Conservation (phyloP, 345 rosid genomes). For the rapeseed (Brassica napus) region DNA sequence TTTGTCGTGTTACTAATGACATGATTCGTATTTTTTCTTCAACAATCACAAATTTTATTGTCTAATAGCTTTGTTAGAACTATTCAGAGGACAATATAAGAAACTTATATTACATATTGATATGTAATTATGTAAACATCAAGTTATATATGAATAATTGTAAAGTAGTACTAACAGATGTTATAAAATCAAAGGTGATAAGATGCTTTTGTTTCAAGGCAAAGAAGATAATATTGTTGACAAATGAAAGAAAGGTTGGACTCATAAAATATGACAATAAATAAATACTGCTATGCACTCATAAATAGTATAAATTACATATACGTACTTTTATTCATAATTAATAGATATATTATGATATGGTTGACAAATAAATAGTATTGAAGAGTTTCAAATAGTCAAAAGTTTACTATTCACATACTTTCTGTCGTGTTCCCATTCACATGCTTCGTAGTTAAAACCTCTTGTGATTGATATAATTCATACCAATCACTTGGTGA, state of each 20-base stretch:
- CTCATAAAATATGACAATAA: background rate
- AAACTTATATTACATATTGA: background rate
- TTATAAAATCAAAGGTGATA: constrained; percentile 2
- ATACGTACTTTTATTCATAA: too few species aligned
- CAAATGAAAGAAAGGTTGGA: background rate
- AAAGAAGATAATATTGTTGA: constrained; percentile 13
- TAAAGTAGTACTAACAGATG: background rate
- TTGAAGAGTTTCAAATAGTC: constrained; percentile 14
- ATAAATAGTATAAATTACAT: too few species aligned
- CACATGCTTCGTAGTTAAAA: constrained; percentile 9
- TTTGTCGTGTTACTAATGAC: constrained; percentile 19
- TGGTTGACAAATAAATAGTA: constrained; percentile 2
- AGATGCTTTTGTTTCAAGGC: constrained; percentile 22
- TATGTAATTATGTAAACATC: background rate
- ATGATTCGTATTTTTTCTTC: background rate
- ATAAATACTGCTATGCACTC: too few species aligned
- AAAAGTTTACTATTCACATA: constrained; percentile 16
- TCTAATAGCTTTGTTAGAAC: background rate
- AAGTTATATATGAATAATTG: background rate
- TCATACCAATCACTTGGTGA: background rate
- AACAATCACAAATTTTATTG: background rate
- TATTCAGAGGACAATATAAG: background rate
- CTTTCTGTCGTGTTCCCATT: constrained; percentile 19
- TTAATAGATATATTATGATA: constrained; percentile 19
- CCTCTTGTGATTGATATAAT: background rate